Base-by-base conservation (phyloP, 2,329 filamentous ascomycete species). In the Neofusicoccum parvum region DNA sequence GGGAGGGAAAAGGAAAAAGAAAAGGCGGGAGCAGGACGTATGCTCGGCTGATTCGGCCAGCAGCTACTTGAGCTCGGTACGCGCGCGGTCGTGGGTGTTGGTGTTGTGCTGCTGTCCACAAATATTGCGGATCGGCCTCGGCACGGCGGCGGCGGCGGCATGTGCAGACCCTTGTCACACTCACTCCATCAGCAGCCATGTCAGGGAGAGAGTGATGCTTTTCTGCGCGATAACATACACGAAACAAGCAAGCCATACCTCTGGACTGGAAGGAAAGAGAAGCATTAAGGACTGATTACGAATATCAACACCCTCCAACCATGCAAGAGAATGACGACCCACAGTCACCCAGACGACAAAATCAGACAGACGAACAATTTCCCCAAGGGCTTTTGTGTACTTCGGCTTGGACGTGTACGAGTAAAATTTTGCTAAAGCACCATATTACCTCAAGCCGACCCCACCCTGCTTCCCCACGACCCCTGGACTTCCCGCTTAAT, bases 401-500 rank as follows among this genome's bases (percentile, higher is more conserved):
- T 46, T 32, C 41, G 56, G 43, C 56, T 60, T 60, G 43, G 41
- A 60, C 46, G 45, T 43, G 48, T 51, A 62, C 48, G 20, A 62
- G 59, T 62, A 62, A 62, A 43, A 62, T 62, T 62, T 41, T 51
- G 45, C 45, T 50, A 62, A 65, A 65, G 62, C 51, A 65, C 62
- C 50, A 53, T 53, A 54, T 54, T 56, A 65, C 56, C 45, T 60
- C 56, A 60, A 60, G 56, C 56, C 41, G 39, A 20, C 46, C 27
- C 17, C 54, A 23, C 62, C 43, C 45, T 51, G n/a, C 51, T 15
- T 65, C 51, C 49, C 62, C 62, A 23, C 62, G 43, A 50, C 51
- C 62, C 51, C 43, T 49, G 51, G 4, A 46, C 17, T 17, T 51
- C 27, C 58, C 17, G 59, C 34, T 43, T 37, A 17, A 39, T 23